Base-by-base conservation (phyloP, 2,329 filamentous ascomycete genomes). In the Trichoderma citrinoviride region DNA sequence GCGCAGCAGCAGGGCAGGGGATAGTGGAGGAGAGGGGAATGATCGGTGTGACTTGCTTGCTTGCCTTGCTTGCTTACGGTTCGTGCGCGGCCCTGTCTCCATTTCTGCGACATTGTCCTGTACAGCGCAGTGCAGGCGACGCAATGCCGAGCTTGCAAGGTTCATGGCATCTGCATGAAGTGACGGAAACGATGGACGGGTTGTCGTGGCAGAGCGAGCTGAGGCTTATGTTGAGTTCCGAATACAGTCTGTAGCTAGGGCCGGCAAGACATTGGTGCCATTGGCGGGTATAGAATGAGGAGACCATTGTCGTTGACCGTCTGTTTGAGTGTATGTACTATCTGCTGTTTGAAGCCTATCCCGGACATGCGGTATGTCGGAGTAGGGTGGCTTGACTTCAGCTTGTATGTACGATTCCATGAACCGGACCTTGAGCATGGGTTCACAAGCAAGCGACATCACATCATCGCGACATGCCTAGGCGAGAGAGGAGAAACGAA, bases 21-120 rank as follows among this genome's bases (percentile, higher is more conserved):
- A 41, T 21, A 17, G 0, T 52, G 46, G 56, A 41, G 23, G 44
- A 55, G 47, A 50, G 52, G 52, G 52, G 52, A 55, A 60, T 50
- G 56, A 60, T 60, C 56, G 56, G 56, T 60, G 44, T 60, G 56
- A 60, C 56, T 60, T 60, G 56, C 56, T 49, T n/a, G n/a, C n/a
- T 44, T 57, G 54, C 54, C n/a, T 57, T 57, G 55, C 55, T 37
- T 60, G 56, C 56, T 40, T 60, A 60, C n/a, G 56, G 56, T 60
- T 60, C 56, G 44, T 50, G 56, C 19, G 52, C 41, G 56, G 56
- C 44, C 21, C 19, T 40, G 43, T 58, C 55, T 49, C 25, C 49
- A 33, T 17, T 33, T 19, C 29, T 33, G 49, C 29, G 49, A 52
- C 33, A 33, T 29, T 27, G 54, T 25, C 17, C 25, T 7, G 21